These are phyloP conservation scores for Paecilomyces formosus DNA, from an alignment of 2,329 filamentous ascomycete genomes.

Conservation along the genomic window DNA sequence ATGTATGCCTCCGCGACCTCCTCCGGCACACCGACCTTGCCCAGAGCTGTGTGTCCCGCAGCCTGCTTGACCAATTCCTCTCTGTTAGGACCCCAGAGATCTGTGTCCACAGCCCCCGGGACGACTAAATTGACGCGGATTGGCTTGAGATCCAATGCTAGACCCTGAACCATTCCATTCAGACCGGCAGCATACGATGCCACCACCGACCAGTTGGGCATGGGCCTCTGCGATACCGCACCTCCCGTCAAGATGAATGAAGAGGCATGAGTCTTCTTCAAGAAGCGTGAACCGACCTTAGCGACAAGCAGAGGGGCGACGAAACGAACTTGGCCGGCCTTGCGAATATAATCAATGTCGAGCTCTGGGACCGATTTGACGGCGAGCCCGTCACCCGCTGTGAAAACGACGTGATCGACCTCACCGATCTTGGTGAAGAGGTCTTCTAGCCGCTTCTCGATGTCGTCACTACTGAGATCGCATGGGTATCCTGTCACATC, in stretches of 20 bases:
- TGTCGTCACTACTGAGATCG: slow-evolving; percentile 40
- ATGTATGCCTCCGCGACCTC: slow-evolving; percentile 43
- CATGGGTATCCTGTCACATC: slow-evolving; percentile 39
- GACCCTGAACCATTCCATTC: slow-evolving; percentile 45
- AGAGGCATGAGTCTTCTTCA: slow-evolving; percentile 34
- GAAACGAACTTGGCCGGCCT: slow-evolving; percentile 44
- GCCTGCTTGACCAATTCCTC: slow-evolving; percentile 12
- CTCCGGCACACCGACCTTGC: slow-evolving; percentile 30
- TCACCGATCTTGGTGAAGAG: slow-evolving; percentile 33
- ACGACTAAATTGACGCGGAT: slow-evolving; percentile 56
- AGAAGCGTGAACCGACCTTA: slow-evolving; percentile 41
- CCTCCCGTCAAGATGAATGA: slow-evolving; percentile 54
- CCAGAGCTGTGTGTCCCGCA: slow-evolving; percentile 13
- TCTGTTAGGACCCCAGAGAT: slow-evolving; percentile 27
- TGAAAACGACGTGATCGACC: slow-evolving; percentile 52
- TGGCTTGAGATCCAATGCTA: slow-evolving; percentile 58
- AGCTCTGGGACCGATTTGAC: slow-evolving; percentile 35
- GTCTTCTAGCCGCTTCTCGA: slow-evolving; percentile 41
- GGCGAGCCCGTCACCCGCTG: slow-evolving; percentile 45
- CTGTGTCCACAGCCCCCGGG: slow-evolving; percentile 49
- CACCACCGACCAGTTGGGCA: slow-evolving; percentile 45
- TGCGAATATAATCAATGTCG: slow-evolving; percentile 32
- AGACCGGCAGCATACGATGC: slow-evolving; percentile 44
- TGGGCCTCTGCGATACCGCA: slow-evolving; percentile 43
- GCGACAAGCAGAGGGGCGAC: slow-evolving; percentile 46